Base-by-base conservation (phyloP, 2,329 filamentous ascomycete genomes). In the Fusarium siculi region DNA sequence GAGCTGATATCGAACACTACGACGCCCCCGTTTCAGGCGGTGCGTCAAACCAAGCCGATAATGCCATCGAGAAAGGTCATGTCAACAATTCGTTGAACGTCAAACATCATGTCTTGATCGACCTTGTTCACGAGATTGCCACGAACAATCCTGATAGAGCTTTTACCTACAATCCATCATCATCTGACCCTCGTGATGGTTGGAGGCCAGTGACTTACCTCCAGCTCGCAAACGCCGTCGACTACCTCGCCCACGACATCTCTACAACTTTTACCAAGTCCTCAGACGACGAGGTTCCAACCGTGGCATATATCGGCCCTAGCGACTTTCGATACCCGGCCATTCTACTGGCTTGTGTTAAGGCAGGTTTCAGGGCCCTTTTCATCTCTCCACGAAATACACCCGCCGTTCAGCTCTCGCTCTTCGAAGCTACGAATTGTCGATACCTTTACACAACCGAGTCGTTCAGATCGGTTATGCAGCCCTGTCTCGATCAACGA, bases 371-470 rank as follows among this genome's bases (percentile, higher is more conserved):
- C n/a, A 68, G 63, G 3, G 65, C 55, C 0, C 46, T 68, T 0
- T 68, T 68, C 4, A 54, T 68, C 14, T 68, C 65, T 0, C 63
- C 63, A 0, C 25, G 65, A 10, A 68, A 68, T 4, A 49, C 63
- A 0, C 9, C 55, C 2, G 30, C 47, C 2, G 63, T 68, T 6
- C 65, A 68, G 10, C n/a, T 68, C 1, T 68, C 65, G 1, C 42
- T 68, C 1, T 68, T 68, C 1, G 37, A 68, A 10, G 25, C 19
- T 4, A 68, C 63, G 0, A 5, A 43, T 1, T 68, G 63, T 8
- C 15, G 32, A 5, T 10, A 14, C 12, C 4, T 68, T 2, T 68
- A 54, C 2, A 43, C 14, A 7, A 25, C 55, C 0, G 63, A 68
- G 10, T 42, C 19, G 1, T 54, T 36, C 3, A 11, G 8, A 0